These are phyloP conservation scores for Elaeagnus macrophylla DNA, from an alignment of 306 rosid genomes.

Conservation along the genomic window DNA sequence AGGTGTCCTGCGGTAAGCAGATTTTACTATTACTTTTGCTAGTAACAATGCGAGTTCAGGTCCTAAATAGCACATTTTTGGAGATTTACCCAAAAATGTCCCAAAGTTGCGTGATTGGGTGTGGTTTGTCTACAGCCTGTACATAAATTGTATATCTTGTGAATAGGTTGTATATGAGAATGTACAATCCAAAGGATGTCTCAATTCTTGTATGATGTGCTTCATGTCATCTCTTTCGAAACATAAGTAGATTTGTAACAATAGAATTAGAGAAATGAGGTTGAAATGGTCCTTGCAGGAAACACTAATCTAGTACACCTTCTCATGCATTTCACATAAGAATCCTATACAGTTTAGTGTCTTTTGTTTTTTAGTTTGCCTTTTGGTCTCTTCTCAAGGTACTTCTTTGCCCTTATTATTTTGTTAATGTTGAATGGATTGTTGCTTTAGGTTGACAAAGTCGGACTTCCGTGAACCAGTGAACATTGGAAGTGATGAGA, in stretches of 20 bases:
- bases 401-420: background rate
- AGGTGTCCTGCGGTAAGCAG: conserved; percentile 85
- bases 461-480: conserved; percentile 96
- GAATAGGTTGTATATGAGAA: no score
- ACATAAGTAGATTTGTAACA: background rate
- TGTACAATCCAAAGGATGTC: no score
- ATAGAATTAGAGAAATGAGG: background rate
- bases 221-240: background rate
- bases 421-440: background rate
- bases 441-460: conserved; percentile 65
- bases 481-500: conserved; percentile 96
- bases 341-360: background rate
- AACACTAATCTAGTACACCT: background rate
- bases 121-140: no score
- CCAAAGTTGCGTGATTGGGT: no score
- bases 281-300: background rate
- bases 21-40: background rate
- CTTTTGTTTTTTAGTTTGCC: background rate
- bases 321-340: conserved; percentile 6
- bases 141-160: no score
- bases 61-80: no score
- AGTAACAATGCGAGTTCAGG: no score
- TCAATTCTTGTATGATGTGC: background rate
- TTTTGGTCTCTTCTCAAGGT: background rate
- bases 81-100: no score